Percentiles rank a stretch among this genome's conserved stretches.
Evolutionary conservation across 768 basidiomycete genomes (phyloP).

Genomic region (Pulveroboletus frians): DNA sequence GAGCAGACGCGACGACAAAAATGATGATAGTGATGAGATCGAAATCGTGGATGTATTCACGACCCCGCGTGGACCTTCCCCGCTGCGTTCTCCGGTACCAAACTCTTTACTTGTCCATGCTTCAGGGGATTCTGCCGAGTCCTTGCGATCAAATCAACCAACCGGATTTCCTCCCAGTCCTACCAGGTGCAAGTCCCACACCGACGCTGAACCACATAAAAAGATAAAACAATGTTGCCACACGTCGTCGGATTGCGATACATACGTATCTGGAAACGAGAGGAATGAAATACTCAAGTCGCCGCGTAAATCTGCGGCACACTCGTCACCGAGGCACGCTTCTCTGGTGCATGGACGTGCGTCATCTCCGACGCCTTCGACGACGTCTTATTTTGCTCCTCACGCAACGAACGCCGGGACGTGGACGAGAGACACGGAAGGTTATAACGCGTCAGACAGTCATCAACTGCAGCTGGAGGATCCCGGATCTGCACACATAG

Average conservation of each 20-base stretch:
- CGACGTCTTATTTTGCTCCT: background rate
- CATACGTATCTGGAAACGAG: constrained; percentile 2
- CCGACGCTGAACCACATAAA: background rate
- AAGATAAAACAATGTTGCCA: constrained; percentile 1
- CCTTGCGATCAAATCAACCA: background rate
- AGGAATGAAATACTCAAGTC: constrained; percentile 15
- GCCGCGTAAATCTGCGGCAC: constrained; percentile 21
- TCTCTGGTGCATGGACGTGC: background rate
- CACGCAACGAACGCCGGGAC: background rate
- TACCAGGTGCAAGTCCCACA: background rate
- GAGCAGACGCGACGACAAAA: background rate
- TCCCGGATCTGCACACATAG: background rate
- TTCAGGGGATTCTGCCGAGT: background rate
- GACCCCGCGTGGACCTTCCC: constrained; percentile 17
- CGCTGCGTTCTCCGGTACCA: constrained; percentile 19
- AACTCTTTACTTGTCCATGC: constrained; percentile 12
- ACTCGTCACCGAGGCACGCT: constrained; percentile 24
- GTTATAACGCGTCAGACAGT: background rate
- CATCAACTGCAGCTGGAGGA: background rate
- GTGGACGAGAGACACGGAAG: background rate
- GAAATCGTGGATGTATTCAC: constrained; percentile 21
- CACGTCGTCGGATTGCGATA: constrained; percentile 4
- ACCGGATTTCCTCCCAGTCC: constrained; percentile 14
- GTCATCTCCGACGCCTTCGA: constrained; percentile 13
- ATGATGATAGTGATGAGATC: background rate